A percentile compares a stretch with the other conserved stretches of the same genome.
These are phyloP conservation scores for Porodaedalea pini DNA, from an alignment of 1,284 basidiomycete species.

Conservation along the genomic window DNA sequence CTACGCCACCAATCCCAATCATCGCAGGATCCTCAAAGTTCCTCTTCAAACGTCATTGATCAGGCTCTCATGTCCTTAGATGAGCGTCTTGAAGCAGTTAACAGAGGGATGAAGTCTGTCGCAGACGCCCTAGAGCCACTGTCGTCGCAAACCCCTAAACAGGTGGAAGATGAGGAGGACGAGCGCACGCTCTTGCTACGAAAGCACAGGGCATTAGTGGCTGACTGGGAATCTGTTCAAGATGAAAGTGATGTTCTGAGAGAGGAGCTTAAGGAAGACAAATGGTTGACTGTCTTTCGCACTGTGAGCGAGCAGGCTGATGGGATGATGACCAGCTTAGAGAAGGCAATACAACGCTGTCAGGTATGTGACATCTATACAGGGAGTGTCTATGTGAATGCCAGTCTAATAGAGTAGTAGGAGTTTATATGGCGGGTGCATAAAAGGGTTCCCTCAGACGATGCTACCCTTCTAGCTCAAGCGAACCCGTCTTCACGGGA, in stretches of 20 bases:
- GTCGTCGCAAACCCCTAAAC: constrained; percentile 47
- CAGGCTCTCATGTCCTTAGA: constrained; percentile 76
- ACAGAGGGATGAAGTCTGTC: constrained; percentile 64
- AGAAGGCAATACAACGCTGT: constrained; percentile 85
- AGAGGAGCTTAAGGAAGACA: constrained; percentile 93
- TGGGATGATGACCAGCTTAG: constrained; percentile 93
- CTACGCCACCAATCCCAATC: constrained; percentile 75
- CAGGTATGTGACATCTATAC: constrained; percentile 47
- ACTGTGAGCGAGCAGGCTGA: constrained; percentile 90
- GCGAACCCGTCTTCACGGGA: constrained; percentile 15
- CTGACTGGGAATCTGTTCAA: constrained; percentile 79
- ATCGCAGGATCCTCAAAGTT: constrained; percentile 50
- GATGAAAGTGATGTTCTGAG: constrained; percentile 78
- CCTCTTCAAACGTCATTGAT: constrained; percentile 66
- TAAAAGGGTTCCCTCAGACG: constrained; percentile 40
- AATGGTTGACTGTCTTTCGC: constrained; percentile 92
- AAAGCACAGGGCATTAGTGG: constrained; percentile 63
- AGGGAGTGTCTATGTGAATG: neutral
- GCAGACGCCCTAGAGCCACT: constrained; percentile 61
- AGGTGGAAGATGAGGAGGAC: constrained; percentile 40
- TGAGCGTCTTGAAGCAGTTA: constrained; percentile 72
- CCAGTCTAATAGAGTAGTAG: constrained; percentile 36
- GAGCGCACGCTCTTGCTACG: constrained; percentile 48
- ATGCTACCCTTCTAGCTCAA: constrained; percentile 2
- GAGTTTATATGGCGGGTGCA: constrained; percentile 82